Base-by-base conservation (phyloP, 257 asterid genomes). In the Solanum chilense region DNA sequence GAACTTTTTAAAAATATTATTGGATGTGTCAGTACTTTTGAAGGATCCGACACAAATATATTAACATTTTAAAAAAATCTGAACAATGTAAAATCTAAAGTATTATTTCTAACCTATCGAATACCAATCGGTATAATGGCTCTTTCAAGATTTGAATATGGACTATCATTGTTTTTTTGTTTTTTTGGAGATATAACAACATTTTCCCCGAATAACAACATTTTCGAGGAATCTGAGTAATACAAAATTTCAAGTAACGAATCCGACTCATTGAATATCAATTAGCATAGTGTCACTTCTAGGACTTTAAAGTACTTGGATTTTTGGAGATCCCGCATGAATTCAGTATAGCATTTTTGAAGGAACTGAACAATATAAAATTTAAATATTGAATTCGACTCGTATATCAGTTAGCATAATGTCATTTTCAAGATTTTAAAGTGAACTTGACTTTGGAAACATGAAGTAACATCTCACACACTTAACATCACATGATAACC, bases 351-450 rank as follows among this genome's bases (percentile, higher is more conserved):
- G 0, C 3, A 69, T 29, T 69, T 29, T 69, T 15, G 7, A 69
- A 73, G 10, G 5, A 35, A 35, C 21, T 6, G 1, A 25, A 7
- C 1, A 5, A 64, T 25, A 31, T 31, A 16, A 9, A 18, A 16
- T 16, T 70, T 70, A 15, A 31, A 9, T 70, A 8, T 33, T 4
- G 8, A 16, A 70, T 70, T 33, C 13, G 4, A 33, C 25, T 31
- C 21, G 14, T 31, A 20, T 70, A 16, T 2, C 2, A 8, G 4
- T 71, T 5, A 73, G 47, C 80, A 35, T 12, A 20, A 77, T 25
- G 39, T 25, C 83, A 77, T 78, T 45, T 78, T 78, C 42, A 78
- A 45, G 84, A 45, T 77, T 25, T 77, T 25, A 27, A 25, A 45
- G 42, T 44, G 64, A 3, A 77, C 64, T 42, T 77, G 33, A 47